These are phyloP conservation scores for Aeschynomene evenia DNA, from an alignment of 306 rosid species.

Conservation along the genomic window DNA sequence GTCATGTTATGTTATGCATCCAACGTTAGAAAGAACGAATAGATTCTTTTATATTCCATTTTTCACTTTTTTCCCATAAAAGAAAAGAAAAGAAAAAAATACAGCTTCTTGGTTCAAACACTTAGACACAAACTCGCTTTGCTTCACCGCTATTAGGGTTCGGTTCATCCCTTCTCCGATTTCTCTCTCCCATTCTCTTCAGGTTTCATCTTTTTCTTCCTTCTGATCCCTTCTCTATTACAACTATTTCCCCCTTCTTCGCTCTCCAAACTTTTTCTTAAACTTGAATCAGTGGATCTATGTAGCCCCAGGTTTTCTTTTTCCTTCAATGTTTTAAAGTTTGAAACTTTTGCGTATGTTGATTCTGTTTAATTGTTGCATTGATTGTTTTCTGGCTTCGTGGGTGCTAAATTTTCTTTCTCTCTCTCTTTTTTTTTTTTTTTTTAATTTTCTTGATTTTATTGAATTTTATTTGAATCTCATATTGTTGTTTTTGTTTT, in stretches of 20 bases:
- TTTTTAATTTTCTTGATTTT: no score
- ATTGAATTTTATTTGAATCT: no score
- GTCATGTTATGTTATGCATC: no score
- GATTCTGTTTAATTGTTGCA: background rate
- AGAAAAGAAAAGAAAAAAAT: no score
- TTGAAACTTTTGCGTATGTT: background rate
- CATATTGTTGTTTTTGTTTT: no score
- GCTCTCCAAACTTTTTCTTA: background rate
- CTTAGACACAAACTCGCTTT: conserved; percentile 4
- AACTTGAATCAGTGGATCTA: background rate
- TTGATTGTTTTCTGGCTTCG: background rate
- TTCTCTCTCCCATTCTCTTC: conserved; percentile 15
- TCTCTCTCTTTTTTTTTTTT: background rate
- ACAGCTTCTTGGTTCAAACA: no score
- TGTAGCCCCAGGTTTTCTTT: background rate
- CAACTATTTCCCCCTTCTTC: background rate
- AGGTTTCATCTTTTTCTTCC: background rate
- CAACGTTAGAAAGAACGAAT: background rate
- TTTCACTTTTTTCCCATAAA: background rate
- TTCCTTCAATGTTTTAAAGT: background rate
- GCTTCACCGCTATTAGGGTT: conserved; percentile 31
- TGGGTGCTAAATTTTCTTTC: background rate
- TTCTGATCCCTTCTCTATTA: background rate
- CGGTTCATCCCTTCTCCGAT: background rate
- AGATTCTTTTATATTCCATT: no score